These are phyloP conservation scores for Acorus calamus DNA, from an alignment of 106 monocot species.

Conservation along the genomic window DNA sequence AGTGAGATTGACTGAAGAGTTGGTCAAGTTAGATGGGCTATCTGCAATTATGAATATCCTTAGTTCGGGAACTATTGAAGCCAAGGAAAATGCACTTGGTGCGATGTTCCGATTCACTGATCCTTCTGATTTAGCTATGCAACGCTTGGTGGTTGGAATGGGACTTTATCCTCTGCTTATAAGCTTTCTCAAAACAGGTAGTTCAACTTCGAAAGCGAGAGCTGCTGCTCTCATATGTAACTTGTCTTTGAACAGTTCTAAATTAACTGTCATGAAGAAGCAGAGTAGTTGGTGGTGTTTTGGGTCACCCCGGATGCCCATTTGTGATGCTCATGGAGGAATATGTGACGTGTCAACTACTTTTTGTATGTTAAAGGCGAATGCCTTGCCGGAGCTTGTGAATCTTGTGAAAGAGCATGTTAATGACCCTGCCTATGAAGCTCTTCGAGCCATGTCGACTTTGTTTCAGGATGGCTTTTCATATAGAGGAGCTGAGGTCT, in stretches of 20 bases:
- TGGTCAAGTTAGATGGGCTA: constrained; percentile 2
- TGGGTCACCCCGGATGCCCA: not conserved
- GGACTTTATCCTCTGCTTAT: constrained; percentile 16
- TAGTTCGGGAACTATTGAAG: not conserved
- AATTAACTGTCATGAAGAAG: not conserved
- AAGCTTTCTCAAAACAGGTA: constrained; percentile 3
- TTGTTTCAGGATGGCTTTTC: constrained; percentile 9
- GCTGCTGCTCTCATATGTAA: constrained; percentile 10
- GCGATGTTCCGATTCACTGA: constrained; percentile 5
- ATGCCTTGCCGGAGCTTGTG: constrained; percentile 9
- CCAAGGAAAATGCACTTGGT: constrained; percentile 13
- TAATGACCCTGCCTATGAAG: not conserved
- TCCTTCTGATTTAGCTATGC: constrained; percentile 15
- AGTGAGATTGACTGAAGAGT: constrained; percentile 2
- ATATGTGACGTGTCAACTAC: constrained; percentile 12
- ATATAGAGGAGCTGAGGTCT: constrained; percentile 1
- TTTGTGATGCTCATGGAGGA: constrained; percentile 13
- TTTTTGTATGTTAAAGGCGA: constrained; percentile 9
- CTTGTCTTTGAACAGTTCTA: constrained; percentile 10
- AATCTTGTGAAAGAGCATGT: constrained; percentile 8
- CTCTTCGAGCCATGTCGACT: constrained; percentile 4
- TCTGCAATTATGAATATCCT: constrained; percentile 5
- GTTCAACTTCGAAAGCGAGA: constrained; percentile 7
- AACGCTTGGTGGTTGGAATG: constrained; percentile 2
- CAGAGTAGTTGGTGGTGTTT: constrained; percentile 12